Conservation (phyloP, 2,329 filamentous ascomycete genomes). For the Colletotrichum tanaceti region DNA sequence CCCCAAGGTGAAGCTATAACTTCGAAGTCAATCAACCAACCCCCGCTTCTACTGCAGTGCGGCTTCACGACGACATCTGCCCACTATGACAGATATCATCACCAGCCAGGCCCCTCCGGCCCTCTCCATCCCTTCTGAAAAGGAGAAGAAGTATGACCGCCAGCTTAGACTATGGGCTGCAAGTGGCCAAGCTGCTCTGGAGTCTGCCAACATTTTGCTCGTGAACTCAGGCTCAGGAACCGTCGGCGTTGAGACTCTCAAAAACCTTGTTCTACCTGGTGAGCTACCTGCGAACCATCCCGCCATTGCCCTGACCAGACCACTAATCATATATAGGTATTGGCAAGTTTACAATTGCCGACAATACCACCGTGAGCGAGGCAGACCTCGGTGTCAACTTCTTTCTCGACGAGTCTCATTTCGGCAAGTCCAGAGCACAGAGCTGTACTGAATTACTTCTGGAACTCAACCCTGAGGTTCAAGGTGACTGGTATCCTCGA, state of each 20-base stretch:
- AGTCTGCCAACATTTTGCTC: slow-evolving; percentile 90
- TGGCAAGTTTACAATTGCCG: slow-evolving; percentile 90
- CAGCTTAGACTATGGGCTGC: slow-evolving; percentile 97
- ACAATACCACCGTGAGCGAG: slow-evolving; percentile 80
- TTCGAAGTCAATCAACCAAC: neutral
- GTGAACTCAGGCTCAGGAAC: slow-evolving; percentile 89
- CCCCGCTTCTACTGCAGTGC: neutral
- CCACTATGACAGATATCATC: slow-evolving; percentile 58
- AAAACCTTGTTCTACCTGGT: slow-evolving; percentile 96
- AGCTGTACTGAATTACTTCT: slow-evolving; percentile 80
- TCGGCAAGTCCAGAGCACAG: slow-evolving; percentile 83
- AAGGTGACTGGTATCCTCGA: slow-evolving; percentile 76
- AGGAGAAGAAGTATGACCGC: slow-evolving; percentile 87
- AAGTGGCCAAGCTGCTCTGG: slow-evolving; percentile 87
- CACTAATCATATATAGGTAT: slow-evolving; percentile 68
- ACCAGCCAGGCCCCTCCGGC: slow-evolving; percentile 59
- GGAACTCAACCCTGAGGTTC: slow-evolving; percentile 93
- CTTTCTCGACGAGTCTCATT: slow-evolving; percentile 83
- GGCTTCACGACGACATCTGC: neutral
- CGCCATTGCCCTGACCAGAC: neutral
- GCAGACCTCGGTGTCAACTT: slow-evolving; percentile 95
- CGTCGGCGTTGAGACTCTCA: slow-evolving; percentile 89
- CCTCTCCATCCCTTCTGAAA: slow-evolving; percentile 67
- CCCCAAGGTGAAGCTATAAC: neutral
- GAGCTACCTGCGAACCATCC: slow-evolving; percentile 40